These are phyloP conservation scores for Leptodontidium sp. DNA, from an alignment of 2,329 filamentous ascomycete genomes.

Conservation along the genomic window DNA sequence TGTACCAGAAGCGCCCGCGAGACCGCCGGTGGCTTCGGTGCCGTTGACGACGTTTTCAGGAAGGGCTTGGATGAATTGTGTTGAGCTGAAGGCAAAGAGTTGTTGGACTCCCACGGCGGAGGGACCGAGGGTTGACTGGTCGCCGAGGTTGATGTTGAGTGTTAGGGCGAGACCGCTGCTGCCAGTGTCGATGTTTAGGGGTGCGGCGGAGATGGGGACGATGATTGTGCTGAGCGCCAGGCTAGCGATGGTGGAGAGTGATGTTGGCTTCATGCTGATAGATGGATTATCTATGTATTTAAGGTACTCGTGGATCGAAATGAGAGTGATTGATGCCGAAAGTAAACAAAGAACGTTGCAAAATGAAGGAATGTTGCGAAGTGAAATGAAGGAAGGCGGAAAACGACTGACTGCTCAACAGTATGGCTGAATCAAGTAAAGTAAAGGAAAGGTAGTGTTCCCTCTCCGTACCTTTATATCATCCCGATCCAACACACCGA, in stretches of 20 bases:
- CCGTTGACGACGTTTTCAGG: slow-evolving; percentile 20
- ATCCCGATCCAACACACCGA: neutral
- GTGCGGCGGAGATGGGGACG: neutral
- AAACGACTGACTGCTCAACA: slow-evolving; percentile 17
- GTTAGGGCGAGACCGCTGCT: slow-evolving; percentile 1
- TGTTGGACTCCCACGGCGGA: neutral
- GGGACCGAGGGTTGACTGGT: neutral
- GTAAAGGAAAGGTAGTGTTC: neutral
- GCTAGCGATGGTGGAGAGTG: slow-evolving; percentile 13
- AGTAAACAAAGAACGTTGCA: neutral
- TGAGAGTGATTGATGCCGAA: neutral
- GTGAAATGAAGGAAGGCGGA: slow-evolving; percentile 3
- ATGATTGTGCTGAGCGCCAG: slow-evolving; percentile 18
- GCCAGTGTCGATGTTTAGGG: slow-evolving; percentile 8
- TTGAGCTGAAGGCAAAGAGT: slow-evolving; percentile 16
- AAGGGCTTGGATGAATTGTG: slow-evolving; percentile 11
- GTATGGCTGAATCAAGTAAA: slow-evolving; percentile 15
- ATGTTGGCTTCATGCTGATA: neutral
- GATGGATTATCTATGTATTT: neutral
- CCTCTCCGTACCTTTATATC: slow-evolving; percentile 12
- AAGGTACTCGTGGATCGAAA: neutral
- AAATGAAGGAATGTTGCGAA: neutral
- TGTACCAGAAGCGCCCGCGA: slow-evolving; percentile 14
- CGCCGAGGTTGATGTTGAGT: slow-evolving; percentile 19
- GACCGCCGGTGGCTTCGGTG: slow-evolving; percentile 15